Conservation (phyloP, 1,284 basidiomycete species). For the Trichosporon asahii region DNA sequence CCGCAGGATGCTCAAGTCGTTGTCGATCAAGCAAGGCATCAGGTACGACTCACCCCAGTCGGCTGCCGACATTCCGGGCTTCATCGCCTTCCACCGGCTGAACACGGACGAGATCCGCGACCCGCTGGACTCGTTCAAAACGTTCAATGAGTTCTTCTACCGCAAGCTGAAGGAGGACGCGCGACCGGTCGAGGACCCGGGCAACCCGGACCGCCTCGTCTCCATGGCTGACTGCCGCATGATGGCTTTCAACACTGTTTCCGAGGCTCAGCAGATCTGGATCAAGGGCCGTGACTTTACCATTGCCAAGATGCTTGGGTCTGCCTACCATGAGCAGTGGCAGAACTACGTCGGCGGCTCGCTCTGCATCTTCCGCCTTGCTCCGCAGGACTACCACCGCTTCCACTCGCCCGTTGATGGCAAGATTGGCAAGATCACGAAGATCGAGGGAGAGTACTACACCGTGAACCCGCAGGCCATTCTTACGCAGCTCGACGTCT, state of each 20-base stretch:
- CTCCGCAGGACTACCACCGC: constrained; percentile 93
- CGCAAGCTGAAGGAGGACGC: constrained; percentile 82
- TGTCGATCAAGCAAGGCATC: constrained; percentile 89
- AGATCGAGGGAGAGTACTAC: constrained; percentile 83
- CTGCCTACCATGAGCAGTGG: constrained; percentile 65
- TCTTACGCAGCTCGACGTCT: constrained; percentile 68
- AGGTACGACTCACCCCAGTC: constrained; percentile 89
- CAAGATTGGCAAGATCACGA: constrained; percentile 70
- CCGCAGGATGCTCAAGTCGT: constrained; percentile 74
- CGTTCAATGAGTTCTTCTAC: constrained; percentile 84
- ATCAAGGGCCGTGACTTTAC: constrained; percentile 96
- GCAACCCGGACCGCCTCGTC: constrained; percentile 73
- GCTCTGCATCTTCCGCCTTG: constrained; percentile 75
- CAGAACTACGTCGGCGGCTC: constrained; percentile 73
- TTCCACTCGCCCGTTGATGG: constrained; percentile 93
- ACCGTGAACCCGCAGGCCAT: constrained; percentile 68
- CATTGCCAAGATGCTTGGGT: constrained; percentile 73
- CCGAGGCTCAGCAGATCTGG: constrained; percentile 84
- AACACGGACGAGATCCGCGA: constrained; percentile 77
- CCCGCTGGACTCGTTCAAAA: constrained; percentile 79
- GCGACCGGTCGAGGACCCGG: constrained; percentile 69
- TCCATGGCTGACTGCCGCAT: constrained; percentile 90
- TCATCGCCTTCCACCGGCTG: constrained; percentile 87
- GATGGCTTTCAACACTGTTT: constrained; percentile 84
- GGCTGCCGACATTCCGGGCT: constrained; percentile 74